Base-by-base conservation (phyloP, 805 yeast species). In the Yamadazyma ubonensis region DNA sequence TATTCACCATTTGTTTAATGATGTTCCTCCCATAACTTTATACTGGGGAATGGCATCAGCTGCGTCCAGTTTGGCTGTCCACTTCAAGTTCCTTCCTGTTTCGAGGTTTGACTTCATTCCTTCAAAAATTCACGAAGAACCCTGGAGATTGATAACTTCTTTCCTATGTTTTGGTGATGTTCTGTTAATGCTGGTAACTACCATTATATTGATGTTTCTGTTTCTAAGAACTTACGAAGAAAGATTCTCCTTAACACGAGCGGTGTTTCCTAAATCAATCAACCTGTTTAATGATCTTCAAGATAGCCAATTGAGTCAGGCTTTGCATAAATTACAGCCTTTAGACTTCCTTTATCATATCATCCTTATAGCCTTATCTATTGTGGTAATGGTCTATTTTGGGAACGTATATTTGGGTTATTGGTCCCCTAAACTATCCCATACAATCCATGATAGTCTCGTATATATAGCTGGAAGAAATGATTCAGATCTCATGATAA, bases 131-230 rank as follows among this genome's bases (percentile, higher is more conserved):
- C 47, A 63, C 19, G 22, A 38, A n/a, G 64, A 68, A 49, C 66
- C 63, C 6, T 67, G 72, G 73, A 47, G 72, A 27, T 38, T 65
- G 10, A 14, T 63, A 11, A 59, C 71, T 10, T 50, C 65, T 11
- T 67, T 66, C 47, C 58, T 59, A 44, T 59, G 52, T 32, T 56
- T 61, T 37, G 68, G 61, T 4, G 57, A 53, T 6, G 27, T 43
- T 4, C 41, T 41, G 34, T 17, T 42, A 11, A 19, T 32, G 3
- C 15, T 29, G 10, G 23, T 44, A 11, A 17, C 44, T 14, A 35
- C 37, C 5, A 30, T 41, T 5, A 42, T 31, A 33, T 46, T 54
- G 21, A 41, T 57, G 3, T 44, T 53, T 21, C 42, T 48, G 27
- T 52, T 58, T 9, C 45, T 53, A 18, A 42, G 56, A 10, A 16